A percentile compares a stretch with the other conserved stretches of the same genome.
Conservation (phyloP, 768 basidiomycete genomes). For the Pulveroboletus ravenelii region DNA sequence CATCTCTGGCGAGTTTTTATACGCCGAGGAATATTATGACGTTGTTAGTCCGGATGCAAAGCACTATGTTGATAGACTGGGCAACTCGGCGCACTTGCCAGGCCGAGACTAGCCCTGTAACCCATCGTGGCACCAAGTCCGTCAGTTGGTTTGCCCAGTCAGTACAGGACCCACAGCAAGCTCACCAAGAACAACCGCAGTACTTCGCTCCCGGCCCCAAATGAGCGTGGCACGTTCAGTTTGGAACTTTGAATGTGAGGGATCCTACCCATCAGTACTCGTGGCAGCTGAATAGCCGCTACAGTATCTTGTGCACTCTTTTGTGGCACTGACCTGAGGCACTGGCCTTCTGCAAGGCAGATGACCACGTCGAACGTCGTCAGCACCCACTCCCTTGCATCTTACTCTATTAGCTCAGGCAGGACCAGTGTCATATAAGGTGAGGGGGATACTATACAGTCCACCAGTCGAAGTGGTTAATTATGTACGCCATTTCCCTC, state of each 20-base stretch:
- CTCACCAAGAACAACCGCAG: neutral
- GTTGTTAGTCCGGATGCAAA: slow-evolving; percentile 9
- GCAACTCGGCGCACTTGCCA: neutral
- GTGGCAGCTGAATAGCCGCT: too few species aligned
- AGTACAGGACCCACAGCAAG: slow-evolving; percentile 1
- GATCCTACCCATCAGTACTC: too few species aligned
- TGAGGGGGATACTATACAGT: too few species aligned
- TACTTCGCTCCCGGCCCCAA: neutral
- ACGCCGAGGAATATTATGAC: slow-evolving; percentile 12
- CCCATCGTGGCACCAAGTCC: neutral
- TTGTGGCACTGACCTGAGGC: too few species aligned
- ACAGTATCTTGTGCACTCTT: too few species aligned
- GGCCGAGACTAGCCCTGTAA: neutral
- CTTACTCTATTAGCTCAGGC: too few species aligned
- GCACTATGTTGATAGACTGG: neutral
- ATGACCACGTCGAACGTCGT: too few species aligned
- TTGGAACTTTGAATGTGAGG: slow-evolving; percentile 5
- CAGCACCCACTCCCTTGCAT: too few species aligned
- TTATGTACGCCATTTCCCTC: too few species aligned
- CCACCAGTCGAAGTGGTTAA: too few species aligned
- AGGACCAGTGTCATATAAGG: too few species aligned
- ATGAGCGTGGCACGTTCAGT: neutral
- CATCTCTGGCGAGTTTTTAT: slow-evolving; percentile 10
- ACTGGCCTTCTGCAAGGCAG: too few species aligned
- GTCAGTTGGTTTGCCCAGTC: neutral